Conservation (phyloP, 2,329 filamentous ascomycete species). For the Curvularia sp. region DNA sequence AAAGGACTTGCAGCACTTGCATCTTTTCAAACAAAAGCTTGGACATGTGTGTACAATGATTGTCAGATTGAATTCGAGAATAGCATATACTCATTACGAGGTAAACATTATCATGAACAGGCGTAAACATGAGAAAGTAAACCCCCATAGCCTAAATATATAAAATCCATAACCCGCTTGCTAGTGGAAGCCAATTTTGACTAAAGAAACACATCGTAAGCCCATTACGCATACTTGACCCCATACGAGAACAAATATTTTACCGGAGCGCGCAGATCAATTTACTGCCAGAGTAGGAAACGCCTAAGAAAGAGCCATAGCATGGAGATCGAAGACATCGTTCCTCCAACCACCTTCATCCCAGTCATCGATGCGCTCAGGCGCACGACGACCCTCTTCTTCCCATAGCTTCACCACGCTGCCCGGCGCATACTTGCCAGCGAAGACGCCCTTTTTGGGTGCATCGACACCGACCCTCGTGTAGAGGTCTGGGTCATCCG, state of each 20-base stretch:
- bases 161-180: neutral
- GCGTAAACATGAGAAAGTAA: neutral
- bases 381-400: conserved; percentile 74
- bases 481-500: conserved; percentile 78
- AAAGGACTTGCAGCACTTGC: neutral
- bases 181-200: neutral
- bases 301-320: conserved; percentile 37
- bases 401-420: conserved; percentile 92
- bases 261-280: neutral
- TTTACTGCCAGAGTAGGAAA: neutral
- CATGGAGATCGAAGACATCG: conserved; percentile 72
- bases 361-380: conserved; percentile 77
- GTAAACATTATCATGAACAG: neutral
- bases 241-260: neutral
- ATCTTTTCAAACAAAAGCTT: neutral
- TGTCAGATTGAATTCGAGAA: neutral
- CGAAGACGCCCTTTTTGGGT: conserved; percentile 72
- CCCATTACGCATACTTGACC: neutral
- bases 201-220: neutral
- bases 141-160: neutral
- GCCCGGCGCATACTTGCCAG: conserved; percentile 84
- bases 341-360: conserved; percentile 80
- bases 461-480: conserved; percentile 73
- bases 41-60: neutral
- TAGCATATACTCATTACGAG: neutral